Evolutionary conservation across 1,139 yeast species (phyloP), one percentile per base, ranked within the genome.

Genomic region (Tardiomyces depauwii): DNA sequence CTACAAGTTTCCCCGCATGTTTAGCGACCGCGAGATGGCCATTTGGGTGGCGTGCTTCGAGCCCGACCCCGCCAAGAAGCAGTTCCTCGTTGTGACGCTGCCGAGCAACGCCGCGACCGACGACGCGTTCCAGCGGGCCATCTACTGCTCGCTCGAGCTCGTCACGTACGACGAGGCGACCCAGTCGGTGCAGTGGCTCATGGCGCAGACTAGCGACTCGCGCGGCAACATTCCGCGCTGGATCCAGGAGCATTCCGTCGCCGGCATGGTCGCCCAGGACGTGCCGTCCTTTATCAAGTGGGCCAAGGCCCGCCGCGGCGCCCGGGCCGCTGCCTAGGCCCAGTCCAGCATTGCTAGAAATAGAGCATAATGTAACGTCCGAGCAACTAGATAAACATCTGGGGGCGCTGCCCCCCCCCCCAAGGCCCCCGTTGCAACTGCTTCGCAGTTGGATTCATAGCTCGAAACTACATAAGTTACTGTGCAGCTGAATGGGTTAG

Each of bases 151-250:
- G 5, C 71, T 82, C 27, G 93, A 82, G 56, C 65, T 70, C 40
- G 64, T 82, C 18, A 56, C 60, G 0, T 60, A 63, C 39, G 66
- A 62, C 49, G 66, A 72, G 41, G 18, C 41, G 19, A 60, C 61
- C 16, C 69, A 61, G 11, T 64, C 67, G 13, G 67, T 79, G 18
- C 67, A 68, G 40, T 82, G 93, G 93, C 57, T 65, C 7, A 79
- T 82, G 86, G 75, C 78, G 16, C 76, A 78, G 13, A 67, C 77
- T 2, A 76, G 85, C 46, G 79, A 75, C 48, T 81, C 88, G 1
- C 78, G 82, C 23, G 93, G 93, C 0, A 65, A 60, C 47, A 70
- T 82, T 2, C 91, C 91, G 1, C 65, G 72, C 41, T 80, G 81
- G 77, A 47, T 82, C 19, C 82, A 80, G 48, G 74, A 76, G 51